A percentile compares a stretch with the other conserved stretches of the same genome.
Evolutionary conservation across 140 eudicot species (phyloP).

Genomic region (Senecio squalidus): DNA sequence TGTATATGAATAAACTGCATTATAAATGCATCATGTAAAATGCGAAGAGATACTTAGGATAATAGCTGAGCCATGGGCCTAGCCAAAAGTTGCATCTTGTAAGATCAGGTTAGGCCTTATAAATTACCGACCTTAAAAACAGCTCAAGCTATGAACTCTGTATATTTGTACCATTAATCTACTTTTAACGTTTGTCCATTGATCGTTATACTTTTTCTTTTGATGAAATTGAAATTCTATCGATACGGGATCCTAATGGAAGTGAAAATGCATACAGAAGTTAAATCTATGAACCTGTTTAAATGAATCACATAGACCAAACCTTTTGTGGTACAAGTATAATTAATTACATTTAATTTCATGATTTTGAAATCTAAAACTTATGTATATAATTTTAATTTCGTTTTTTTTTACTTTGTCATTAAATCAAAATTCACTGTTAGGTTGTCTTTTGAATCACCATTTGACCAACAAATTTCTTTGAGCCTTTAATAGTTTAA

Average conservation of each 20-base stretch:
- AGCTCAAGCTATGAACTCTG: constrained; percentile 12
- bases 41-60: neutral
- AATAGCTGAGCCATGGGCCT: constrained; percentile 3
- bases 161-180: neutral
- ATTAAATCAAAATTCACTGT: too few relatives aligned
- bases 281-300: neutral
- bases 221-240: neutral
- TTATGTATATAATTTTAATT: too few relatives aligned
- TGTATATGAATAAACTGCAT: constrained; percentile 25
- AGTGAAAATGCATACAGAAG: neutral
- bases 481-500: too few relatives aligned
- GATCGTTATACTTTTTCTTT: neutral
- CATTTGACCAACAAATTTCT: too few relatives aligned
- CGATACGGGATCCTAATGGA: neutral
- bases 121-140: neutral
- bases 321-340: too few relatives aligned
- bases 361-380: too few relatives aligned
- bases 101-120: neutral
- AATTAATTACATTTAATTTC: too few relatives aligned
- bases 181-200: neutral
- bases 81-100: constrained; percentile 5
- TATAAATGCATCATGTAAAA: constrained; percentile 7
- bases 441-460: too few relatives aligned
- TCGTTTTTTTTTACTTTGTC: too few relatives aligned
- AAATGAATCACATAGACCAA: too few relatives aligned